Percentiles rank a stretch among this genome's conserved stretches.
phyloP scores from a whole-genome alignment of 2,329 filamentous ascomycete species.

The Colletotrichum sp. region DNA sequence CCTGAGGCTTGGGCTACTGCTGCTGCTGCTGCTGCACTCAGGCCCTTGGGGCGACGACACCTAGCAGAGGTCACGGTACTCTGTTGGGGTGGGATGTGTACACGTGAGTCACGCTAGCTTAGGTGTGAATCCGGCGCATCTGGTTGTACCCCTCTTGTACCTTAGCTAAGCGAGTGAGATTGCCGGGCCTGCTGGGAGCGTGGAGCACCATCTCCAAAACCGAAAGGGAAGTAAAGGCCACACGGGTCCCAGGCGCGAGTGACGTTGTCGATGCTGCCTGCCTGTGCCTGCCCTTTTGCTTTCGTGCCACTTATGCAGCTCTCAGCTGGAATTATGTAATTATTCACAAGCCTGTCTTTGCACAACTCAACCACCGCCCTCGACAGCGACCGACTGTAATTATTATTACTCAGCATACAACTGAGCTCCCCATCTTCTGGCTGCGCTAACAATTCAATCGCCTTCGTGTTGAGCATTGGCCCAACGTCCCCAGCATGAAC shows the following conservation, averaged over 20 bases:
- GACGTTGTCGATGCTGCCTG: conserved; percentile 42
- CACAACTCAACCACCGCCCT: neutral
- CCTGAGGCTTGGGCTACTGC: conserved; percentile 17
- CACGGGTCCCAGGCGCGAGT: conserved; percentile 25
- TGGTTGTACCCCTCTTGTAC: conserved; percentile 26
- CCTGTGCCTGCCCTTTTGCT: neutral
- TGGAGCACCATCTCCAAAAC: neutral
- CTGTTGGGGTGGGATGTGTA: neutral
- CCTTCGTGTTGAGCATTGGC: neutral
- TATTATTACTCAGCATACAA: neutral
- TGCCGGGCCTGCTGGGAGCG: conserved; percentile 8
- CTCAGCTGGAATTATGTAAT: conserved; percentile 4
- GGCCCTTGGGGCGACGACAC: neutral
- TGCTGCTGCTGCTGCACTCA: conserved; percentile 6
- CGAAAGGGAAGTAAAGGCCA: neutral
- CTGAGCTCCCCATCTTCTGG: neutral
- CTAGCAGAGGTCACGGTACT: conserved; percentile 11
- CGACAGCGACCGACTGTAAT: neutral
- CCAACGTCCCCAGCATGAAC: neutral
- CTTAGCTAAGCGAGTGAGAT: conserved; percentile 11
- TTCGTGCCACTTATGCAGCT: conserved; percentile 1
- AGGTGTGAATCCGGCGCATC: neutral
- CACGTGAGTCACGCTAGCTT: neutral
- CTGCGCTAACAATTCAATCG: neutral
- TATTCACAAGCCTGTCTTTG: neutral